phyloP scores from a whole-genome alignment of 345 rosid genomes.

The Eutrema heterophyllum region DNA sequence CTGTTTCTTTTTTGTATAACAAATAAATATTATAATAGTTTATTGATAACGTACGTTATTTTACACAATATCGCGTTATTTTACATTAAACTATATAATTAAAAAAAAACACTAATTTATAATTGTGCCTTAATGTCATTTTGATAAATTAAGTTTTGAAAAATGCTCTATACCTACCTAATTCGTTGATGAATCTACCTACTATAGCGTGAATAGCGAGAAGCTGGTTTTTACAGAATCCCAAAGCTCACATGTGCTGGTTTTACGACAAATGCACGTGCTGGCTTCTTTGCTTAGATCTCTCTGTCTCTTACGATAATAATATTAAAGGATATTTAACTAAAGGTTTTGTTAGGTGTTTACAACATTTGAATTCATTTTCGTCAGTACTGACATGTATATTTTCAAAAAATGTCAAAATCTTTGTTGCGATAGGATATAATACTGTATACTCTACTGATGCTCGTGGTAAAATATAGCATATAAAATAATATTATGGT shows the following conservation, averaged over 20 bases:
- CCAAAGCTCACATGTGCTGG: conserved; percentile 17
- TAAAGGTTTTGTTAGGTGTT: not conserved
- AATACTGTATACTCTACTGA: too few relatives aligned
- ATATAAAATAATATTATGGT: too few relatives aligned
- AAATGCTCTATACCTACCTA: too few relatives aligned
- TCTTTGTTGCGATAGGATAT: not conserved
- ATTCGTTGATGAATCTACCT: not conserved
- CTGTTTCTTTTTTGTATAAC: too few relatives aligned
- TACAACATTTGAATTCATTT: not conserved
- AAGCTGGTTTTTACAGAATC: conserved; percentile 9
- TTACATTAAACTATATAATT: too few relatives aligned
- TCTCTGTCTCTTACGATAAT: not conserved
- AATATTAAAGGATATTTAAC: not conserved
- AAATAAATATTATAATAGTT: too few relatives aligned
- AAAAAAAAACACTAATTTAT: too few relatives aligned
- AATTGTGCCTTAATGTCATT: too few relatives aligned
- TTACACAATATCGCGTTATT: too few relatives aligned
- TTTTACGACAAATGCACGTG: conserved; percentile 14
- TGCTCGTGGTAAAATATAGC: too few relatives aligned
- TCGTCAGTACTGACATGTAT: not conserved
- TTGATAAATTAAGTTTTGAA: too few relatives aligned
- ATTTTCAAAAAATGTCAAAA: not conserved
- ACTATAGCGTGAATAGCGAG: not conserved
- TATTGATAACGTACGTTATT: too few relatives aligned
- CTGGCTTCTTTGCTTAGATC: not conserved